phyloP scores from a whole-genome alignment of 768 basidiomycete genomes.

The Trametes maxima region DNA sequence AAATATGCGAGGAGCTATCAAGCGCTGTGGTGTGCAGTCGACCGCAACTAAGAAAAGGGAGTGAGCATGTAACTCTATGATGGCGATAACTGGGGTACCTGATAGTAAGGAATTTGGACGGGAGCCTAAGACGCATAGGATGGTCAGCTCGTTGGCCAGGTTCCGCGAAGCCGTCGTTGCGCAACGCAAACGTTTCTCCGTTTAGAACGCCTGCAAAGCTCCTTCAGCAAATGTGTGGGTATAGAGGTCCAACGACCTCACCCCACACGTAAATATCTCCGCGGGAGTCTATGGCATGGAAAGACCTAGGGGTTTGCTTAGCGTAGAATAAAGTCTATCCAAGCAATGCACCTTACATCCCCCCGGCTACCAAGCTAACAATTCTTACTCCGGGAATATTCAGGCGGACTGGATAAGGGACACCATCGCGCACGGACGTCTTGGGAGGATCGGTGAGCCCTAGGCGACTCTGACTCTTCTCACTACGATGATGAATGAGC shows the following conservation, averaged over 20 bases:
- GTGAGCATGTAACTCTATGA: not conserved
- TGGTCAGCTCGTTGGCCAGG: slow-evolving; percentile 48
- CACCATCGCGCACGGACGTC: slow-evolving; percentile 39
- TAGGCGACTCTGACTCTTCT: slow-evolving; percentile 61
- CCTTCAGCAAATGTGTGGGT: slow-evolving; percentile 6
- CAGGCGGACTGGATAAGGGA: slow-evolving; percentile 69
- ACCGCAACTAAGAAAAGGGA: slow-evolving; percentile 59
- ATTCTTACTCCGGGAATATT: slow-evolving; percentile 61
- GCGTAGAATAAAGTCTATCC: not conserved
- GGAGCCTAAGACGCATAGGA: slow-evolving; percentile 64
- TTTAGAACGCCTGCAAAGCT: slow-evolving; percentile 58
- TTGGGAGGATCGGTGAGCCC: slow-evolving; percentile 48
- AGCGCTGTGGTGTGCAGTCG: slow-evolving; percentile 70
- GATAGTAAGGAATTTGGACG: slow-evolving; percentile 59
- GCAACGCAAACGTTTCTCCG: slow-evolving; percentile 43
- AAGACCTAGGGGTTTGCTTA: slow-evolving; percentile 57
- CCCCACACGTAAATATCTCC: slow-evolving; percentile 85
- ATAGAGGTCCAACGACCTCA: slow-evolving; percentile 33
- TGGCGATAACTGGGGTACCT: slow-evolving; percentile 46
- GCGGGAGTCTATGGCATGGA: slow-evolving; percentile 79
- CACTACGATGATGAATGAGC: slow-evolving; percentile 42
- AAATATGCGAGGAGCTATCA: slow-evolving; percentile 60
- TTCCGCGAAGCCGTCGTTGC: slow-evolving; percentile 58
- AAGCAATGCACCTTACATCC: slow-evolving; percentile 58
- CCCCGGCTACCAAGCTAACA: slow-evolving; percentile 76